phyloP scores from a whole-genome alignment of 164 flowering plant species.

The Berberis thunbergii region DNA sequence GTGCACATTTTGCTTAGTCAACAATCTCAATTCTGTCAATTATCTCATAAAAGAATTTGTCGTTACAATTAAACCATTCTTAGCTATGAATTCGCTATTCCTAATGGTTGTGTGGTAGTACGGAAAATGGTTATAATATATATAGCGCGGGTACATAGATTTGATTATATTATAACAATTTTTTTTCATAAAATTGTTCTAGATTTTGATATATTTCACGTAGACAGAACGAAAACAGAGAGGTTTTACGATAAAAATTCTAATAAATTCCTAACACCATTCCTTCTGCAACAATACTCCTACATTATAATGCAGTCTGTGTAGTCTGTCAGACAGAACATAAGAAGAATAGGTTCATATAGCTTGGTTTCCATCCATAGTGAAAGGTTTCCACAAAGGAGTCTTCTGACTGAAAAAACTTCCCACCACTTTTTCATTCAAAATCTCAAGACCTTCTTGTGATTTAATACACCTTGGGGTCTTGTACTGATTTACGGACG shows the following conservation, averaged over 20 bases:
- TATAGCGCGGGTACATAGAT: too few relatives aligned
- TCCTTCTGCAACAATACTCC: not conserved
- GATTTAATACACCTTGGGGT: conserved; percentile 62
- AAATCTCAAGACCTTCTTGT: conserved; percentile 34
- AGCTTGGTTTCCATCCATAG: not conserved
- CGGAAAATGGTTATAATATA: too few relatives aligned
- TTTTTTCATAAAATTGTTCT: too few relatives aligned
- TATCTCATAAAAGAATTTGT: too few relatives aligned
- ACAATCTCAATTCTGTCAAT: too few relatives aligned
- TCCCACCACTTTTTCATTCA: conserved; percentile 37
- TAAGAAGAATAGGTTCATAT: not conserved
- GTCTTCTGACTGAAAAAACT: conserved; percentile 19
- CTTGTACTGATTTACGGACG: conserved; percentile 75
- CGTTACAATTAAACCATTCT: too few relatives aligned
- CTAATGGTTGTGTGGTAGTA: too few relatives aligned
- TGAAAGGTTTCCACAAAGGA: conserved; percentile 19
- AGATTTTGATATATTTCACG: not conserved
- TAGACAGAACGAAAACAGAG: not conserved
- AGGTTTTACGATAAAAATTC: conserved; percentile 5
- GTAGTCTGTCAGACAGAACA: not conserved
- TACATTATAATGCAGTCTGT: not conserved
- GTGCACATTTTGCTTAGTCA: too few relatives aligned
- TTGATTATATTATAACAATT: too few relatives aligned
- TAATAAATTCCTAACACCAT: not conserved
- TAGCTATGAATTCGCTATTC: too few relatives aligned